Conservation (phyloP, 805 yeast species). For the Saturnispora serradocipensis region DNA sequence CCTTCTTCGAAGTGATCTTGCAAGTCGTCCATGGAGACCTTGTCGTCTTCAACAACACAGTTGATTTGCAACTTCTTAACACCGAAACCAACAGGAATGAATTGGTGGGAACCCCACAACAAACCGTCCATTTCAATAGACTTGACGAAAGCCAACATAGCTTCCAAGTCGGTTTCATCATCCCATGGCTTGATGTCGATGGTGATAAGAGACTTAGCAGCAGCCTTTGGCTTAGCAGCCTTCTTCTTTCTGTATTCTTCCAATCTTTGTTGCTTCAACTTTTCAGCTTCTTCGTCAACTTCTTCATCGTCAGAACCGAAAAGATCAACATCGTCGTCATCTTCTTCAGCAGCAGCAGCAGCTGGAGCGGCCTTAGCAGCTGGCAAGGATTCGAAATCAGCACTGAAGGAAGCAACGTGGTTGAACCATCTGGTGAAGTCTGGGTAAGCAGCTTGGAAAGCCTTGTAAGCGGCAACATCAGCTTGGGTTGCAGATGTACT, state of each 20-base stretch:
- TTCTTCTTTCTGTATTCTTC: conserved; percentile 97
- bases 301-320: conserved; percentile 93
- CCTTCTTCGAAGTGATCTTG: conserved; percentile 61
- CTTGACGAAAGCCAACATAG: conserved; percentile 80
- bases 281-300: conserved; percentile 96
- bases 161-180: conserved; percentile 94
- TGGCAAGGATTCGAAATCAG: conserved; percentile 74
- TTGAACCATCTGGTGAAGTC: conserved; percentile 97
- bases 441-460: conserved; percentile 88
- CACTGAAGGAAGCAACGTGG: conserved; percentile 92
- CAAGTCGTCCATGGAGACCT: conserved; percentile 88
- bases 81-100: conserved; percentile 98
- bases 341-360: conserved; percentile 65
- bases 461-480: conserved; percentile 88
- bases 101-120: conserved; percentile 96
- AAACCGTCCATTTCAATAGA: conserved; percentile 84
- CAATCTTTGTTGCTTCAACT: conserved; percentile 92
- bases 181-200: conserved; percentile 99
- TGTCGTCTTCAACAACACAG: conserved; percentile 95
- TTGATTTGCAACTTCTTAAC: conserved; percentile 98
- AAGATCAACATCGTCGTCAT: conserved; percentile 85
- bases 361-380: conserved; percentile 59
- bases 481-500: conserved; percentile 91
- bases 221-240: conserved; percentile 96
- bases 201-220: conserved; percentile 96